Conservation (phyloP, 2,329 filamentous ascomycete species). For the Esteya vermicola region DNA sequence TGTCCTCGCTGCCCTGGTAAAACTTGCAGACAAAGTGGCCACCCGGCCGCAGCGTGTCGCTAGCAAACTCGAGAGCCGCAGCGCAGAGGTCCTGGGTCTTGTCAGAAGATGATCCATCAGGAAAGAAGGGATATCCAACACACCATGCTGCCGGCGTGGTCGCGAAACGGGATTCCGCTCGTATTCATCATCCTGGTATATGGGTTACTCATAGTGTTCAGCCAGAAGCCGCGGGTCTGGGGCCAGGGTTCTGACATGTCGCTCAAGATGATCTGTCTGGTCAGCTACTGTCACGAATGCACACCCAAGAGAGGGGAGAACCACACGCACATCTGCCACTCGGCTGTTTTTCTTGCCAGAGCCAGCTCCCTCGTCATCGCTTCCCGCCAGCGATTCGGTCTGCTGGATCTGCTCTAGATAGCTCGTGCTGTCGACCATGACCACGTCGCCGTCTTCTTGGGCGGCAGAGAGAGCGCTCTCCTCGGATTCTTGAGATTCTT, state of each 20-base stretch:
- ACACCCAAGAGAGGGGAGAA: neutral
- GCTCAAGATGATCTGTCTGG: conserved; percentile 66
- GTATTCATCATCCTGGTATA: conserved; percentile 99
- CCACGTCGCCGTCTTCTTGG: too few species aligned
- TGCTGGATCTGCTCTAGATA: conserved; percentile 58
- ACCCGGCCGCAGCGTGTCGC: conserved; percentile 65
- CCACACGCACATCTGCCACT: conserved; percentile 52
- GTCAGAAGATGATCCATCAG: neutral
- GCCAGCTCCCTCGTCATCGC: conserved; percentile 15
- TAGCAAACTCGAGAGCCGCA: conserved; percentile 73
- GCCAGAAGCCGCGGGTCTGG: conserved; percentile 62
- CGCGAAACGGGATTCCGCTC: conserved; percentile 70
- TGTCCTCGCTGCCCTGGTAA: conserved; percentile 84
- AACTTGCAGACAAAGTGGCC: conserved; percentile 97
- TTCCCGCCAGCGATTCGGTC: conserved; percentile 26
- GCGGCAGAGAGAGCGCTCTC: too few species aligned
- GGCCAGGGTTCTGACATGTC: conserved; percentile 99
- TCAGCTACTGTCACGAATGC: neutral
- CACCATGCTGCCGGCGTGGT: conserved; percentile 93
- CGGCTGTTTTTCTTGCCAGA: conserved; percentile 28
- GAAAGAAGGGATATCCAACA: conserved; percentile 16
- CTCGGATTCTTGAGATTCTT: neutral
- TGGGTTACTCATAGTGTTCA: conserved; percentile 87
- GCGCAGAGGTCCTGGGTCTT: conserved; percentile 65
- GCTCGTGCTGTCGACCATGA: too few species aligned